Percentiles rank a stretch among this genome's conserved stretches.
Conservation (phyloP, 2,329 filamentous ascomycete genomes). For the Rosellinia necatrix region DNA sequence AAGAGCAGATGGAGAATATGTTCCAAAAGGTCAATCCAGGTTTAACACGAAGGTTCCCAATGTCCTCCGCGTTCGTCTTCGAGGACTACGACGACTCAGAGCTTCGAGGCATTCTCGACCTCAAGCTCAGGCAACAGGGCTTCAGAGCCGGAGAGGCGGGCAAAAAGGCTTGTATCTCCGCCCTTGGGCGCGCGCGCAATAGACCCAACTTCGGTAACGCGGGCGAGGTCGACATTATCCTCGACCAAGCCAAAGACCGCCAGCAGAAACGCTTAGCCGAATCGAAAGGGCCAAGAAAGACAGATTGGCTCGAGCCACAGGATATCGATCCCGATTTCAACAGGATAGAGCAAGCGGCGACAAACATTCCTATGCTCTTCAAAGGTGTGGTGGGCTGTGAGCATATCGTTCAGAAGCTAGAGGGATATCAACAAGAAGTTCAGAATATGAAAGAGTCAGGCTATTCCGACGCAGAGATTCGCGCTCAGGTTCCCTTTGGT, state of each 20-base stretch:
- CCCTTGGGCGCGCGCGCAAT: conserved; percentile 65
- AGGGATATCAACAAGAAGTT: conserved; percentile 51
- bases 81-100: conserved; percentile 68
- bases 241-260: conserved; percentile 59
- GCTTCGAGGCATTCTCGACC: conserved; percentile 61
- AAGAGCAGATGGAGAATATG: conserved; percentile 71
- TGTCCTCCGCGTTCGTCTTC: conserved; percentile 65
- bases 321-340: conserved; percentile 62
- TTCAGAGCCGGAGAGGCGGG: conserved; percentile 58
- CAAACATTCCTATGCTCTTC: conserved; percentile 43
- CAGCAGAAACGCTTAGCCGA: conserved; percentile 50
- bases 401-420: conserved; percentile 7
- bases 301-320: conserved; percentile 34
- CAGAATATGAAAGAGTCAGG: conserved; percentile 50
- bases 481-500: conserved; percentile 54
- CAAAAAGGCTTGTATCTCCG: conserved; percentile 59
- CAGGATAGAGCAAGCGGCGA: conserved; percentile 46
- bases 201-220: conserved; percentile 73
- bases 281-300: conserved; percentile 23
- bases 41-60: conserved; percentile 68
- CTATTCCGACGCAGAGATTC: conserved; percentile 49
- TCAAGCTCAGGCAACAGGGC: conserved; percentile 64
- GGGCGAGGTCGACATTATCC: conserved; percentile 73
- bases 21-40: conserved; percentile 76
- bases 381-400: conserved; percentile 49